These are phyloP conservation scores for Solanum hybrid DNA, from an alignment of 305 asterid genomes.

Conservation along the genomic window DNA sequence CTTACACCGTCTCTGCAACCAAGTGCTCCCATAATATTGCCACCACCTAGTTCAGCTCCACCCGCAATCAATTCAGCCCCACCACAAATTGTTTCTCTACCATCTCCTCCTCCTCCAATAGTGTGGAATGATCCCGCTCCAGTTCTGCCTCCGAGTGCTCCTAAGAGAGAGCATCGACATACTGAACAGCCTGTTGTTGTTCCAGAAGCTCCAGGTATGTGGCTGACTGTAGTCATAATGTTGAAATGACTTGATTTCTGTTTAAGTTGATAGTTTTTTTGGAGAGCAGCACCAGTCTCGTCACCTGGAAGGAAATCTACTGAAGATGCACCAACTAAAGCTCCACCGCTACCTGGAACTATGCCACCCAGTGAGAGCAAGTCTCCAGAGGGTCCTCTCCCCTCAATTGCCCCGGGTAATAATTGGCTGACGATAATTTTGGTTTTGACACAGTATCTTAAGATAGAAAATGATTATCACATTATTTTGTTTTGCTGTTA, in stretches of 20 bases:
- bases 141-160: constrained; percentile 19
- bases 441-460: not conserved
- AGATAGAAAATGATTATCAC: not conserved
- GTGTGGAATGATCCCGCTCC: constrained; percentile 17
- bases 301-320: constrained; percentile 47
- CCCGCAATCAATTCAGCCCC: constrained; percentile 9
- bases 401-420: constrained; percentile 8
- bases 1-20: constrained; percentile 31
- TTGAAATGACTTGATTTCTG: constrained; percentile 8
- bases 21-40: constrained; percentile 24
- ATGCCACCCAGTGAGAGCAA: constrained; percentile 33
- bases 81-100: not conserved
- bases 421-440: not conserved
- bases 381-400: constrained; percentile 16
- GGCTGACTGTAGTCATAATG: constrained; percentile 10
- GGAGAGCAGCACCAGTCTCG: constrained; percentile 40
- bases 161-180: constrained; percentile 19
- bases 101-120: not conserved
- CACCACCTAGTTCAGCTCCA: constrained; percentile 27
- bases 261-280: constrained; percentile 17
- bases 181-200: constrained; percentile 26
- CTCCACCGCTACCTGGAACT: constrained; percentile 27
- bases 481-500: not conserved
- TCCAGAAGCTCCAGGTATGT: constrained; percentile 56
- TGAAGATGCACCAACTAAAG: constrained; percentile 27